Percentiles rank a stretch among this genome's conserved stretches.
These are phyloP conservation scores for Cryptococcus depauperatus DNA, from an alignment of 1,284 basidiomycete species.

Conservation along the genomic window DNA sequence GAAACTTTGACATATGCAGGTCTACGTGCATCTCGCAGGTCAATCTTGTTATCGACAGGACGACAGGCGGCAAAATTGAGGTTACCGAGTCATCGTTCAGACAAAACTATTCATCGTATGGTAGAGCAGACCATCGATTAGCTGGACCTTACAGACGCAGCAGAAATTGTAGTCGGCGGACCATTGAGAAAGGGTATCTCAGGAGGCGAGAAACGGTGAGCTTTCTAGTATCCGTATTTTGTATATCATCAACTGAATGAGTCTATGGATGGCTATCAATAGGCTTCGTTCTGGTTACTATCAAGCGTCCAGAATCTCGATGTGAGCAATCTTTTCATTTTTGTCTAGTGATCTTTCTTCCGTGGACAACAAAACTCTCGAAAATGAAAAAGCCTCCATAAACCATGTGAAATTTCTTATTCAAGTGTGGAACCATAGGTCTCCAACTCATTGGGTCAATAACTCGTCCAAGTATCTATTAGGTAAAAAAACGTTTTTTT, in stretches of 20 bases:
- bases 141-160: slow-evolving; percentile 50
- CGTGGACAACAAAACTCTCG: slow-evolving; percentile 47
- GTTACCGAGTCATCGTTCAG: slow-evolving; percentile 45
- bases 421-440: slow-evolving; percentile 29
- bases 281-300: slow-evolving; percentile 68
- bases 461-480: slow-evolving; percentile 8
- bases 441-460: slow-evolving; percentile 9
- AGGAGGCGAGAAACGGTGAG: slow-evolving; percentile 67
- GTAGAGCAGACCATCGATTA: slow-evolving; percentile 52
- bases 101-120: slow-evolving; percentile 40
- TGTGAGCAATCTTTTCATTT: slow-evolving; percentile 44
- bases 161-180: slow-evolving; percentile 50
- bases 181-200: slow-evolving; percentile 58
- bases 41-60: background rate
- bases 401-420: slow-evolving; percentile 29
- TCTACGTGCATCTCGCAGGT: background rate
- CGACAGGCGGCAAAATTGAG: slow-evolving; percentile 47
- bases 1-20: slow-evolving; percentile 48
- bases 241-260: background rate
- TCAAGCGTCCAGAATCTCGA: slow-evolving; percentile 76
- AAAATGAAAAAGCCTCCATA: slow-evolving; percentile 41
- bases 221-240: background rate
- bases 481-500: too few relatives aligned
- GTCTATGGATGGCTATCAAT: slow-evolving; percentile 59
- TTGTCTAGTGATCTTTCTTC: slow-evolving; percentile 50